Evolutionary conservation across 2,329 filamentous ascomycete species (phyloP), one percentile per base, ranked within the genome.

Genomic region (Scedosporium minutisporum): DNA sequence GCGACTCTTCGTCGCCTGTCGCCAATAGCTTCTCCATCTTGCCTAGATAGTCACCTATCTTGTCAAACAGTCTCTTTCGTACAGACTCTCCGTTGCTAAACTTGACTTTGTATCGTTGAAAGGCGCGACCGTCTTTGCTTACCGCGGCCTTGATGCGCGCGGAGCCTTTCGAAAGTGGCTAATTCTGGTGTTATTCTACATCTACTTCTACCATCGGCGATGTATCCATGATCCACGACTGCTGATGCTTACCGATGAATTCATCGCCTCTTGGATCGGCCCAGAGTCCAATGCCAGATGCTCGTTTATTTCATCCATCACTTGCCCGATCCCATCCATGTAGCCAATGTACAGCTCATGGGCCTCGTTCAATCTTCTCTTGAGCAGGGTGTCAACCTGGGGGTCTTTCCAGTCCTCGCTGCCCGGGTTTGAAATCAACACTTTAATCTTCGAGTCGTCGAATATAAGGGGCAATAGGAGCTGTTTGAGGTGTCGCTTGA

Each of bases 21-120:
- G 51, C 62, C 0, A 71, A 18, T 1, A 71, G 64, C 7, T 66
- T 67, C 55, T 66, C 64, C 6, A 71, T 65, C 21, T 65, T 67
- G 18, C 63, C 55, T 53, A 68, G 67, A 25, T 67, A 65, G 2
- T 64, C 63, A n/a, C 67, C 57, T 2, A 72, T 60, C 48, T 68
- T 60, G 1, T 12, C 62, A 21, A 72, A 70, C 1, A 71, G 66
- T 4, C 48, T n/a, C 1, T 63, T 68, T 12, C 69, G 65, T 12
- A 55, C 21, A 4, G 27, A n/a, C 18, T 66, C 65, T 1, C 66
- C 64, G 27, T 66, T 68, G 63, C 64, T 66, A 27, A 71, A 70
- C 44, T 67, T 70, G 33, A 70, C 1, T 14, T 63, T 66, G 59
- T 65, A 68, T 1, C 64, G 10, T 57, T 68, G 65, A 38, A 64